Base-by-base conservation (phyloP, 805 yeast genomes). In the Zygosaccharomyces kombuchaensis region DNA sequence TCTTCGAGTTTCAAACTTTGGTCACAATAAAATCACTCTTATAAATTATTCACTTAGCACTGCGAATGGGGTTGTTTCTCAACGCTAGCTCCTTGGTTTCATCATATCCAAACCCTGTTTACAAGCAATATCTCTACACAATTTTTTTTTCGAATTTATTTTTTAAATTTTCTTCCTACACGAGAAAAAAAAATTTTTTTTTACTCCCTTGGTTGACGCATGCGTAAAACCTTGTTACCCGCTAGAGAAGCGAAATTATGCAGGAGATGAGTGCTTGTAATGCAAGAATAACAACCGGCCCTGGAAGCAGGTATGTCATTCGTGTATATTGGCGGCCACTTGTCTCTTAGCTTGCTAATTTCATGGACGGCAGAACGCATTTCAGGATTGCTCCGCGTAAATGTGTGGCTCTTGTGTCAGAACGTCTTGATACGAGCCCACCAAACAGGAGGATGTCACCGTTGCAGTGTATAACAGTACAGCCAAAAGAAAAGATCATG, bases 341-440 rank as follows among this genome's bases (percentile, higher is more conserved):
- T 8, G 4, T 12, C 14, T 13, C 21, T 17, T 38, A 58, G 38
- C 53, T 49, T 21, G 59, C 50, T 22, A 60, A 43, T 37, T 51
- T 56, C 22, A 58, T 49, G n/a, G 61, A 47, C 1, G 68, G 68
- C 6, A 64, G 44, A 7, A 58, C 53, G 34, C 58, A 56, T 29
- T 60, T 54, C 13, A 63, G 35, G 4, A 64, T 36, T 2, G 67
- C 58, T 7, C 68, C 66, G 30, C 68, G 56, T 26, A 64, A 31
- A 32, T 56, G 55, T 8, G 54, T 32, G 5, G 52, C 52, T 6
- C 51, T 37, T 4, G 50, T 12, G 12, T 45, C 36, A 1, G 42
- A 29, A 13, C 56, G 51, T 14, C 46, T 40, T 9, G 54, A 47
- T n/a, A 55, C 44, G 1, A 60, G 16, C 1, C 68, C 68, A 2